Conservation (phyloP, 129 eudicot genomes). For the Mikania micrantha region DNA sequence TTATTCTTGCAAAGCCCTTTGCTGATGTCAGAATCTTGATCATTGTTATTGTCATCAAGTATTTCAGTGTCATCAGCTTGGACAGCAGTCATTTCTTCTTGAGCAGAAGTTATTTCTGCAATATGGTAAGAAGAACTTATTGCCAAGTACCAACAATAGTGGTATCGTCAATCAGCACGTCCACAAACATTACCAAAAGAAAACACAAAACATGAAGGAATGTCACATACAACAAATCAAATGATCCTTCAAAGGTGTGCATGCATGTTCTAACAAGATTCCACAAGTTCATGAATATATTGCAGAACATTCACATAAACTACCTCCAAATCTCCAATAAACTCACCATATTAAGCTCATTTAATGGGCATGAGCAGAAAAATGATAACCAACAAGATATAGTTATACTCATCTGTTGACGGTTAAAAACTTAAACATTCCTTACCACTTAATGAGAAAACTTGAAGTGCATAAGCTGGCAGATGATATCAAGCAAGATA, state of each 20-base stretch:
- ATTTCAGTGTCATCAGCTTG: conserved; percentile 10
- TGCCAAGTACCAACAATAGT: conserved; percentile 6
- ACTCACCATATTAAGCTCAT: conserved; percentile 3
- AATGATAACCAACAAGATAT: conserved; percentile 2
- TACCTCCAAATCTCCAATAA: neutral
- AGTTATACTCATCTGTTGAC: neutral
- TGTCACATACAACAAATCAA: neutral
- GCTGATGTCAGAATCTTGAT: conserved; percentile 9
- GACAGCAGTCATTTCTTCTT: conserved; percentile 13
- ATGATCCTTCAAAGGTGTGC: neutral
- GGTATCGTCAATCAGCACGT: conserved; percentile 7
- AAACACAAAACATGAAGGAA: neutral
- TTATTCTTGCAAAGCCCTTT: conserved; percentile 18
- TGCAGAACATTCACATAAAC: conserved; percentile 4
- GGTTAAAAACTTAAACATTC: neutral
- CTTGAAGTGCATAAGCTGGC: neutral
- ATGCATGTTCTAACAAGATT: conserved; percentile 9
- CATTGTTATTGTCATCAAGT: conserved; percentile 5
- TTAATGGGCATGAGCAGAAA: neutral
- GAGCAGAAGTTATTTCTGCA: conserved; percentile 17
- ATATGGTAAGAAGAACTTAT: conserved; percentile 10
- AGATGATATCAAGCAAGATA: neutral
- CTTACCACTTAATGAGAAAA: neutral
- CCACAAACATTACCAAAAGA: neutral
- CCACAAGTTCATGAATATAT: conserved; percentile 1